Percentiles rank a stretch among this genome's conserved stretches.
phyloP scores from a whole-genome alignment of 495 filamentous ascomycete species.

The Penicillium cosmopolitanum region DNA sequence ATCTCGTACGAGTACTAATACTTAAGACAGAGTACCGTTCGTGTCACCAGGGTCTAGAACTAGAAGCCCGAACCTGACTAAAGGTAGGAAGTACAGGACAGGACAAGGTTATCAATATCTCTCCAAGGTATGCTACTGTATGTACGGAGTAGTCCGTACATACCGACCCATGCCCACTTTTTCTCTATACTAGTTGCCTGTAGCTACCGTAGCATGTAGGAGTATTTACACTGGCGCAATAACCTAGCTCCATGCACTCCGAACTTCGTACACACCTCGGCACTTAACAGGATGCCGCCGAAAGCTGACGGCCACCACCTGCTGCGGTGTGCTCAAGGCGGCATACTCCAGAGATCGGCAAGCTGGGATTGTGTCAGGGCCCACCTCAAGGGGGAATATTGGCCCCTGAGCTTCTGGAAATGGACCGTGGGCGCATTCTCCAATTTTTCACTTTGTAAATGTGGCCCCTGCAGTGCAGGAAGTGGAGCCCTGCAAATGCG shows the following conservation, averaged over 20 bases:
- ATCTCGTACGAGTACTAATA: background rate
- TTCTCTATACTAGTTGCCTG: background rate
- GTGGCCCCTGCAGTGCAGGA: conserved; percentile 30
- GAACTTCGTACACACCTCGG: background rate
- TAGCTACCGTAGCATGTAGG: background rate
- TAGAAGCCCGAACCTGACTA: background rate
- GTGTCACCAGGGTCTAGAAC: background rate
- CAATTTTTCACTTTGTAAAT: conserved; percentile 16
- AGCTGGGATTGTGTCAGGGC: conserved; percentile 24
- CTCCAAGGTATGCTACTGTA: no score
- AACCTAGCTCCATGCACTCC: background rate
- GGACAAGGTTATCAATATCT: background rate
- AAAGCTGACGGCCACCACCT: conserved; percentile 3
- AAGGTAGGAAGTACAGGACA: background rate
- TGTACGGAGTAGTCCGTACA: no score
- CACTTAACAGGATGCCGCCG: background rate
- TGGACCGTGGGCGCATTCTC: conserved; percentile 16
- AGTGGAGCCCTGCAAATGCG: conserved; percentile 31
- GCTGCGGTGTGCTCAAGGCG: conserved; percentile 19
- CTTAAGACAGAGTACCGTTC: background rate
- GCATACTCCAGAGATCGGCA: conserved; percentile 33
- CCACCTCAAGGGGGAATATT: conserved; percentile 18
- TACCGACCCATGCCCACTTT: no score
- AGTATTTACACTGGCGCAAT: background rate
- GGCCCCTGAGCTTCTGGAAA: conserved; percentile 32